Base-by-base conservation (phyloP, 371 early-diverging fungal species). In the Lichtheimia ramosa region DNA sequence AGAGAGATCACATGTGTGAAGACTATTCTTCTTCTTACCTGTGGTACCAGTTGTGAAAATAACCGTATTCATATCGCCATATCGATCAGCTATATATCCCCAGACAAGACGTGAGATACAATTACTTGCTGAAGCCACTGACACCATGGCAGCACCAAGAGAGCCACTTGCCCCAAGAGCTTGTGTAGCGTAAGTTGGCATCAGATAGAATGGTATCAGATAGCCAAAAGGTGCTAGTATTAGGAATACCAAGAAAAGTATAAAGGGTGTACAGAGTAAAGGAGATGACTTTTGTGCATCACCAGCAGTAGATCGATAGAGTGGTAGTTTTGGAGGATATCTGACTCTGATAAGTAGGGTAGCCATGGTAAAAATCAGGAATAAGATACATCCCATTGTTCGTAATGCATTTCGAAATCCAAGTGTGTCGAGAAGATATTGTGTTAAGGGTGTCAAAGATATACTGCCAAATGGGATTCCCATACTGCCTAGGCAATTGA, bases 391-490 rank as follows among this genome's bases (percentile, higher is more conserved):
- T 0, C 71, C 77, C 50, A 74, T 52, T 1, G 69, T 64, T 1
- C 89, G 74, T 12, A 87, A 68, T 0, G 86, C 67, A 79, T 84
- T 85, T 5, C 74, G 70, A 24, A 79, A 73, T 1, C 88, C 88
- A 7, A 84, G 28, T 1, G 61, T 57, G 0, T 52, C 53, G 41
- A 92, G 78, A 48, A 90, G 61, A 12, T 28, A 52, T 39, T 80
- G 79, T 1, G 81, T 81, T 48, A 91, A 64, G 0, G 89, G 87
- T 0, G 85, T 74, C n/a, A 92, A 55, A 13, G 78, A 61, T 0
- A 91, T 74, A 0, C 92, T 91, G 20, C 93, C 93, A 16, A 89
- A 58, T 2, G 92, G 92, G 16, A 84, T 79, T 8, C 90, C 90
- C 8, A 84, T 68, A 1, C 85, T 81, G 7, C 83, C 84, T 40